Base-by-base conservation (phyloP, 306 rosid species). In the Urtica urens region DNA sequence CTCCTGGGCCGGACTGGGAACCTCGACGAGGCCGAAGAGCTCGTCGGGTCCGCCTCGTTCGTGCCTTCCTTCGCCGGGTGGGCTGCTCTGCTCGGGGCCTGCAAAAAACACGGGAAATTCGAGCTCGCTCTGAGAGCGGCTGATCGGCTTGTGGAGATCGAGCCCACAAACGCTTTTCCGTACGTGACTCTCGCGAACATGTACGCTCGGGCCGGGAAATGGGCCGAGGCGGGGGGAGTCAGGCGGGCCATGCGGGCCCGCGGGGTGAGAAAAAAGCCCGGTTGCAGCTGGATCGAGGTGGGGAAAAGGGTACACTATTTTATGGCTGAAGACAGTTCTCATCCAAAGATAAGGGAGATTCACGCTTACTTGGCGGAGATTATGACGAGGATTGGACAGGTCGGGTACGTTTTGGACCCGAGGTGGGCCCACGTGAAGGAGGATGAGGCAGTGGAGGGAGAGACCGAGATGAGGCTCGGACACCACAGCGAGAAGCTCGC, bases 241-340 rank as follows among this genome's bases (percentile, higher is more conserved):
- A 74, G 87, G 62, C 77, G 51, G 72, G 18, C 74, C 47, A 86
- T 79, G 93, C 66, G 83, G 18, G 90, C 65, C 19, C 77, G 81
- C 64, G 86, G 93, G 31, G 57, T 82, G 76, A 82, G 72, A 76
- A 79, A 82, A 76, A 76, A 77, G 58, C 93, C 93, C 6, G 96
- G 96, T 50, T 72, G 86, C 67, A 77, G 90, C 65, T 82, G 93
- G 96, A 82, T 82, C 11, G 96, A 86, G 74, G 56, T 82, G 51
- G 69, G 72, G 38, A 77, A 68, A 65, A 72, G 66, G 58, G 63
- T 70, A 23, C 80, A 77, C 26, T 71, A 67, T 45, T 86, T 82
- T 38, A 78, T 82, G 42, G 88, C 93, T 26, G 88, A 82, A 69
- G 96, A 80, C 62, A 67, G 72, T 51, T 78, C 82, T 59, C 94